Evolutionary conservation across 2,329 filamentous ascomycete species (phyloP), one percentile per base, ranked within the genome.

Genomic region (Aureobasidium sp.): DNA sequence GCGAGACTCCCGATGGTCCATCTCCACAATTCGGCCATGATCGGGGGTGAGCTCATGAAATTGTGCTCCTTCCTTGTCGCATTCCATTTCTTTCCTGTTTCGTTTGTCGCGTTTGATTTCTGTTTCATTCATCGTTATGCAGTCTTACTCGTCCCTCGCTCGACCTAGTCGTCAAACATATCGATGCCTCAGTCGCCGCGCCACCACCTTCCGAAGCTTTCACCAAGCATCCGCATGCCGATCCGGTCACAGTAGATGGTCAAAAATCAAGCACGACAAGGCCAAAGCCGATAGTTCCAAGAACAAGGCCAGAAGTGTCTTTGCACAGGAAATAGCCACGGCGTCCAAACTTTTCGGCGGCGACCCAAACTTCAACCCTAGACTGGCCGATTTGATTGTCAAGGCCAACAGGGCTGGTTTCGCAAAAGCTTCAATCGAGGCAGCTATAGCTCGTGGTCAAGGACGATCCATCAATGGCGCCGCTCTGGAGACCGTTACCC

Each of bases 191-290:
- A 62, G 60, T 36, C 60, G 60, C 1, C 60, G 60, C 41, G 60
- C 41, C 50, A 60, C 46, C 44, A 5, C 57, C 36, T 6, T 34
- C n/a, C 52, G 59, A 41, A 60, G 44, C 27, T 66, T 66, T 36
- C 64, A 66, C 39, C 32, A 63, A 56, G 67, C 64, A 46, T 9
- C 59, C 29, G 10, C 17, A 2, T 51, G 60, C 34, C 62, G 48
- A 17, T 87, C 88, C 27, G 92, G 92, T 15, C 92, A 96, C 77
- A 96, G 88, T 75, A 89, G 92, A 73, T 99, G 94, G 94, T 92
- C 91, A 63, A 96, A 94, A 71, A 97, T 97, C 77, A 90, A 88
- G 72, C 94, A 97, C 75, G 91, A 94, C 74, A 99, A 99, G 76
- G 92, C 88, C 57, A 90, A 87, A 65, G 88, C 87, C 63, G 94